These are phyloP conservation scores for Fraxinus dipetala DNA, from an alignment of 305 asterid genomes.

Conservation along the genomic window DNA sequence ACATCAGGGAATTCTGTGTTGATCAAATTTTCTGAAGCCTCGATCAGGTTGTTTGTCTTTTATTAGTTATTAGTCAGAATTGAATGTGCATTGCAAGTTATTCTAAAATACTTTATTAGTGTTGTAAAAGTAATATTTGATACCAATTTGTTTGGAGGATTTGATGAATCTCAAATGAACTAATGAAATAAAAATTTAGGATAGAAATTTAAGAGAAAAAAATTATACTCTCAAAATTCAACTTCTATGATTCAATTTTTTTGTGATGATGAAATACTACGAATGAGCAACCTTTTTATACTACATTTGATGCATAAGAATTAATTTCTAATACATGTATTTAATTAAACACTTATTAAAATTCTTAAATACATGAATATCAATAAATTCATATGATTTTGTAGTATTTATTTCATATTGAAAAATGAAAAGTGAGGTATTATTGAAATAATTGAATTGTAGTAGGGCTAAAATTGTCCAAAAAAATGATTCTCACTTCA, in stretches of 20 bases:
- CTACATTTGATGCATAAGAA: not conserved
- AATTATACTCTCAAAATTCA: not conserved
- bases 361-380: not conserved
- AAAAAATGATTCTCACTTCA: too few species aligned
- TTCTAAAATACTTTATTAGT: not conserved
- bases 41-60: not conserved
- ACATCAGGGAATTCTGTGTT: not conserved
- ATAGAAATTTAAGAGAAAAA: not conserved
- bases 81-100: not conserved
- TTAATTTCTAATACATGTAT: not conserved
- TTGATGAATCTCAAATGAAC: not conserved
- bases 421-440: too few species aligned
- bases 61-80: not conserved
- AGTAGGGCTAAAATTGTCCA: not conserved
- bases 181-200: not conserved
- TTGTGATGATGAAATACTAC: not conserved
- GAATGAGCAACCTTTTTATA: not conserved
- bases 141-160: not conserved
- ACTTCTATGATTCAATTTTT: not conserved
- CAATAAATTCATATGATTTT: too few species aligned
- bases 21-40: slow-evolving; percentile 11
- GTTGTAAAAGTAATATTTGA: not conserved
- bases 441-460: too few species aligned
- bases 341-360: too few species aligned
- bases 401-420: not conserved